Conservation (phyloP, 805 yeast species). For the Wickerhamomyces canadensis region DNA sequence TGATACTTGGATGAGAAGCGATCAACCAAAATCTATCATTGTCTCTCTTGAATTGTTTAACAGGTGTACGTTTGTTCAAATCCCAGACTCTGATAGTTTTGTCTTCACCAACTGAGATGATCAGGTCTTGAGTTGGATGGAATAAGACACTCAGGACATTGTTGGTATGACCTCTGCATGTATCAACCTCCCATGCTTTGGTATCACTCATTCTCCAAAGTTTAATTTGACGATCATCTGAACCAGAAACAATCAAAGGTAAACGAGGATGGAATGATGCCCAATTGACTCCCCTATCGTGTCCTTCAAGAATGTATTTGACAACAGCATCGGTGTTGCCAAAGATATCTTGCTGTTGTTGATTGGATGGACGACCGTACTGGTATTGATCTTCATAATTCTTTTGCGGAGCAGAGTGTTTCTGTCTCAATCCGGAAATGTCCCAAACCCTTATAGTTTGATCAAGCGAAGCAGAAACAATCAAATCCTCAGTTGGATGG, state of each 20-base stretch:
- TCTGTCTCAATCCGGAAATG: constrained; percentile 88
- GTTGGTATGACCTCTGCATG: constrained; percentile 96
- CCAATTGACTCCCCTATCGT: constrained; percentile 98
- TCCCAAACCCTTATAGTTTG: constrained; percentile 99
- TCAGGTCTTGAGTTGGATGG: constrained; percentile 90
- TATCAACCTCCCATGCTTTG: constrained; percentile 98
- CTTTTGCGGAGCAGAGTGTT: constrained; percentile 79
- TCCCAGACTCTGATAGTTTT: constrained; percentile 97
- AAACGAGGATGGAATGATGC: constrained; percentile 96
- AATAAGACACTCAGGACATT: constrained; percentile 84
- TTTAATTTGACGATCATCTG: constrained; percentile 93
- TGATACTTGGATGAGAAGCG: constrained; percentile 83
- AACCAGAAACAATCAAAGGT: constrained; percentile 91
- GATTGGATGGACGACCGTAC: constrained; percentile 48
- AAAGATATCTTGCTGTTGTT: constrained; percentile 88
- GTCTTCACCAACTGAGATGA: constrained; percentile 92
- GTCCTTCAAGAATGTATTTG: constrained; percentile 95
- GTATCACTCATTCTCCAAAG: constrained; percentile 97
- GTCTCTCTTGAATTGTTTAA: constrained; percentile 91
- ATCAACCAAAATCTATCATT: constrained; percentile 93
- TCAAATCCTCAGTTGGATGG: constrained; percentile 91
- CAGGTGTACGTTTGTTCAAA: constrained; percentile 85
- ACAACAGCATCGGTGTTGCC: constrained; percentile 93
- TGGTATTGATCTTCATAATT: constrained; percentile 36
- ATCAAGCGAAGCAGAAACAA: constrained; percentile 93